Evolutionary conservation across 108 stramenopile species (phyloP).

Genomic region (Aurantiochytrium sp.): DNA sequence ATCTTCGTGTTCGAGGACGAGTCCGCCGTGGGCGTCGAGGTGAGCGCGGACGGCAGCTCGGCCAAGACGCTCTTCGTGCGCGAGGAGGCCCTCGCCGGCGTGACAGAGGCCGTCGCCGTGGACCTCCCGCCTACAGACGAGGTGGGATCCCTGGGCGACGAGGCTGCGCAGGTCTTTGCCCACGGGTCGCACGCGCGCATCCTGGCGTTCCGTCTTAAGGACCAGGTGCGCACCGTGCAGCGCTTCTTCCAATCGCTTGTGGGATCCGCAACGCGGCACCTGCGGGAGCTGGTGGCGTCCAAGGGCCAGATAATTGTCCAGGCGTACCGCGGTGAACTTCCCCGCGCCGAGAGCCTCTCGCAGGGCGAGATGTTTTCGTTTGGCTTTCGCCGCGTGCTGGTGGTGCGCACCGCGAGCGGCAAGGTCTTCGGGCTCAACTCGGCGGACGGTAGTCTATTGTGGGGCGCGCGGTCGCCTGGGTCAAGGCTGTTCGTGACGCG

Average conservation of each 20-base stretch:
- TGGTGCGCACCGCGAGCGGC: not conserved
- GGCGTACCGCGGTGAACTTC: not conserved
- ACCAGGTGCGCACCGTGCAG: not conserved
- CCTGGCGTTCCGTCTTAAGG: not conserved
- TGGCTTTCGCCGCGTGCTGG: not conserved
- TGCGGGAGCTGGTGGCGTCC: not conserved
- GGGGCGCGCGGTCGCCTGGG: not conserved
- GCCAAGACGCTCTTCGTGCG: not conserved
- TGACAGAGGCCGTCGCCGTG: not conserved
- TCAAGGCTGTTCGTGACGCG: not conserved
- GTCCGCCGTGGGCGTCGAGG: not conserved
- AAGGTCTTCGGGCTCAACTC: conserved; percentile 26
- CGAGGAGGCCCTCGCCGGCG: conserved; percentile 1
- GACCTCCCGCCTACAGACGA: not conserved
- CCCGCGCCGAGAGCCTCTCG: not conserved
- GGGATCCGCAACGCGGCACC: not conserved
- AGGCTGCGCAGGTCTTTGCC: not conserved
- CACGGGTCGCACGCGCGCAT: not conserved
- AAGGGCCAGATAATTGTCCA: not conserved
- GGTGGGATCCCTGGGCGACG: not conserved
- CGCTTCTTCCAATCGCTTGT: not conserved
- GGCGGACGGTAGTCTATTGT: not conserved
- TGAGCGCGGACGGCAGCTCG: not conserved
- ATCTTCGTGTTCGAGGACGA: not conserved
- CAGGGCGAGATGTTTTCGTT: not conserved